These are phyloP conservation scores for Pleurotus cornucopiae DNA, from an alignment of 768 basidiomycete species.

Conservation along the genomic window DNA sequence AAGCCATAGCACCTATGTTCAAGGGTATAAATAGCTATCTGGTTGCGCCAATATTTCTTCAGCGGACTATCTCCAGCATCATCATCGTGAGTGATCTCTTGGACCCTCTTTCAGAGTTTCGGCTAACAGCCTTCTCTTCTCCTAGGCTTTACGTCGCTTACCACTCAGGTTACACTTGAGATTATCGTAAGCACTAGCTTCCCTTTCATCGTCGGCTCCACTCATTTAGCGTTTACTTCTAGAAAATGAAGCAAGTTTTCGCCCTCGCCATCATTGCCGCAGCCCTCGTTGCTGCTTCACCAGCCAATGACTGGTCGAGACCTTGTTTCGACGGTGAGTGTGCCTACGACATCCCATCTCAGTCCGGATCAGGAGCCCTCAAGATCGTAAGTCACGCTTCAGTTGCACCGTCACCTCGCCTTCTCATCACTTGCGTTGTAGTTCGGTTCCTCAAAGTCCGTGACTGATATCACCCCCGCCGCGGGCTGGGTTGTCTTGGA, in stretches of 20 bases:
- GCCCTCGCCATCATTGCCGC: conserved; percentile 4
- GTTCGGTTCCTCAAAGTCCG: conserved; percentile 5
- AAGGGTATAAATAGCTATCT: conserved; percentile 1
- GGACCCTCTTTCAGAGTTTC: no score
- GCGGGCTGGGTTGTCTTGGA: conserved; percentile 7
- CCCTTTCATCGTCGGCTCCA: not conserved
- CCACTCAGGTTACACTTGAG: conserved; percentile 2
- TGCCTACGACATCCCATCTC: conserved; percentile 2
- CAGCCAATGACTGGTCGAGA: conserved; percentile 5
- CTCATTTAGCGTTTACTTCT: not conserved
- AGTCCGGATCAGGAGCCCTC: conserved; percentile 1
- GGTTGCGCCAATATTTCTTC: not conserved
- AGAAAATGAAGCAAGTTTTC: conserved; percentile 6
- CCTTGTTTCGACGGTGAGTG: conserved; percentile 7
- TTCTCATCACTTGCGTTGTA: not conserved
- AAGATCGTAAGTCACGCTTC: not conserved
- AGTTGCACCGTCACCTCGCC: not conserved
- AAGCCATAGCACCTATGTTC: not conserved
- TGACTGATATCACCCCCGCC: conserved; percentile 7
- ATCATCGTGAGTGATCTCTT: not conserved
- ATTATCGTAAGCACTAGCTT: not conserved
- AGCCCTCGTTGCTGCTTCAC: conserved; percentile 2
- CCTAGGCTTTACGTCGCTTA: conserved; percentile 6
- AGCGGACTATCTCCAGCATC: conserved; percentile 8
- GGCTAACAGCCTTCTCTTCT: not conserved